Evolutionary conservation across 257 asterid species (phyloP).

Genomic region (Echites panduratus): DNA sequence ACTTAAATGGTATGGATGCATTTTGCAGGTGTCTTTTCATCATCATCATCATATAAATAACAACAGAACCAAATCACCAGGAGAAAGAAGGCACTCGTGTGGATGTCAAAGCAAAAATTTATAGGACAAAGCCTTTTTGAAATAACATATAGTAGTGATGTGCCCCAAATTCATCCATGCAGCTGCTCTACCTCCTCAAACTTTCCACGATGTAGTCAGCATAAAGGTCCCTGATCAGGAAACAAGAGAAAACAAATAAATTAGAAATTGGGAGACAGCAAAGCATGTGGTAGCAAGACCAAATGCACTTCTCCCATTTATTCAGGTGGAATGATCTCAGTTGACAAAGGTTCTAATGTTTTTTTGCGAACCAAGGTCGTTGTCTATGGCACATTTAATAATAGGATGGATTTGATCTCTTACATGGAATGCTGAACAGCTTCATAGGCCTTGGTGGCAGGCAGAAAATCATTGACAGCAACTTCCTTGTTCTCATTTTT

Average conservation of each 20-base stretch:
- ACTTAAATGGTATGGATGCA: not conserved
- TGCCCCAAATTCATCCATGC: not conserved
- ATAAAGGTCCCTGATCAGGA: conserved; percentile 54
- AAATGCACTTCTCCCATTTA: not conserved
- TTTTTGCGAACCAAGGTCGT: not conserved
- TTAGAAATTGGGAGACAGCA: not conserved
- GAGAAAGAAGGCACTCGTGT: not conserved
- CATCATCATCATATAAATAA: not conserved
- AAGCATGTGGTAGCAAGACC: not conserved
- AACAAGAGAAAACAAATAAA: not conserved
- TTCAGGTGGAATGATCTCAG: not conserved
- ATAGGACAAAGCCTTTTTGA: not conserved
- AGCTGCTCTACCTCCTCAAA: conserved; percentile 55
- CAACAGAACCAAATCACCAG: not conserved
- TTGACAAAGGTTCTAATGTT: not conserved
- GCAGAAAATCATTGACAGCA: conserved; percentile 73
- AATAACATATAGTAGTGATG: not conserved
- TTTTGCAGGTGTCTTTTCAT: conserved; percentile 11
- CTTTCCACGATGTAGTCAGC: conserved; percentile 79
- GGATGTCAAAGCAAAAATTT: not conserved
- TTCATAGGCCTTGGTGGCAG: conserved; percentile 60
- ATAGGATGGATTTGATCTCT: conserved; percentile 21
- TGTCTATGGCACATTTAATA: not conserved
- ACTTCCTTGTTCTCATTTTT: conserved; percentile 95
- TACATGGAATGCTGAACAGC: conserved; percentile 83